Percentiles rank a stretch among this genome's conserved stretches.
Conservation (phyloP, 2,329 filamentous ascomycete species). For the Penicillium corylophilum region DNA sequence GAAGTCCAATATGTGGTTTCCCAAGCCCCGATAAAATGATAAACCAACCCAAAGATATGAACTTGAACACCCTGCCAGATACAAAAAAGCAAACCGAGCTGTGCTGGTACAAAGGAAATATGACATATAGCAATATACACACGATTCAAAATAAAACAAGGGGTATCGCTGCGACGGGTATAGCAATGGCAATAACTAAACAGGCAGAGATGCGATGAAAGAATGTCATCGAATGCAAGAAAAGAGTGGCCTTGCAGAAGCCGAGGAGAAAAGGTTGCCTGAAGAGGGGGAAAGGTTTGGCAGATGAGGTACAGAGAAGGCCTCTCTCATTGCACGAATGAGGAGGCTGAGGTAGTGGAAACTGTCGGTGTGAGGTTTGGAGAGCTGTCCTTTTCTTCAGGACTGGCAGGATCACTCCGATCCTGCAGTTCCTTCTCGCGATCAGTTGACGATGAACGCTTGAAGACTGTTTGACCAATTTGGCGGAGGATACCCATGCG, state of each 20-base stretch:
- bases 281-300: conserved; percentile 1
- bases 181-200: conserved; percentile 19
- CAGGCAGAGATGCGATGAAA: conserved; percentile 15
- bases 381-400: conserved; percentile 36
- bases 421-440: conserved; percentile 35
- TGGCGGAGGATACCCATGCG: conserved; percentile 43
- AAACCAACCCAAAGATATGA: conserved; percentile 1
- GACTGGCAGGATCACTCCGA: conserved; percentile 28
- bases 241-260: conserved; percentile 6
- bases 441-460: conserved; percentile 42
- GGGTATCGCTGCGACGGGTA: conserved; percentile 26
- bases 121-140: conserved; percentile 9
- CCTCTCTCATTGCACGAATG: conserved; percentile 24
- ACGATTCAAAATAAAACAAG: conserved; percentile 6
- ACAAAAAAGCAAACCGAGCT: neutral
- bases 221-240: conserved; percentile 17
- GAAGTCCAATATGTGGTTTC: conserved; percentile 6
- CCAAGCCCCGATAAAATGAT: conserved; percentile 6
- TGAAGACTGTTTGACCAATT: conserved; percentile 47
- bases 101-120: conserved; percentile 7
- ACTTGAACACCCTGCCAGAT: conserved; percentile 11
- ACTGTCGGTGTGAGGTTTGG: conserved; percentile 37
- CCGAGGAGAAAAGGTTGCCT: neutral
- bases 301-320: neutral
- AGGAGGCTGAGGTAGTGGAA: conserved; percentile 38